Evolutionary conservation across 495 filamentous ascomycete genomes (phyloP), one percentile per base, ranked within the genome.

Genomic region (Penicillium pancosmium): DNA sequence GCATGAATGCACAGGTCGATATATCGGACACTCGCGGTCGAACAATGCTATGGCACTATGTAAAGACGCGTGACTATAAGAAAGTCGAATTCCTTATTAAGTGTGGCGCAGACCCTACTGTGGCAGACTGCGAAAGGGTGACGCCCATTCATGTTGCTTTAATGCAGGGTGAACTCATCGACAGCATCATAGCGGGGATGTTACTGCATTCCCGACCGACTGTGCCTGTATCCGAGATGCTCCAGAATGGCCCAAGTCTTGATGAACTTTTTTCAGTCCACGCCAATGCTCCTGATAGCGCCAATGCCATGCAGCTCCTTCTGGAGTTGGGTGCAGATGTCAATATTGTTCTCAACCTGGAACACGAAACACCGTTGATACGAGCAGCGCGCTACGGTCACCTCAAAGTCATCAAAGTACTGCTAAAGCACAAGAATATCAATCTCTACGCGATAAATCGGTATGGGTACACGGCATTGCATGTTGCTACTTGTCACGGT

Each of bases 261-360:
- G 49, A 38, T 36, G 11, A 52, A 7, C 25, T 52, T 34, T 38
- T 52, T 52, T 52, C 34, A 23, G 4, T 7, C 27, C 49, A 52
- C 34, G 34, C 49, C 34, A 38, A 38, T 34, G 19, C 27, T 34
- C 34, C 18, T 23, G 27, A 36, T 15, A 36, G 34, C 34, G 49
- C 49, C 49, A 13, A 52, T 34, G 23, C 15, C 49, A 34, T 52
- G 49, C 36, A 18, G 49, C 9, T 52, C 9, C 31, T 52, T 52
- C 49, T 52, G 27, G n/a, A 52, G 27, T 36, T 52, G 49, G 49
- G 49, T 34, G 49, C 49, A 52, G 34, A 52, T 36, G 49, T 52
- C 27, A 52, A 52, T 52, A 34, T 18, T 21, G 13, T 52, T 38
- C 44, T 48, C 27, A 52, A 52, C 12, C 19, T 13, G 49, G 49